Base-by-base conservation (phyloP, 176 grass and related monocot genomes). In the Cocos nucifera region DNA sequence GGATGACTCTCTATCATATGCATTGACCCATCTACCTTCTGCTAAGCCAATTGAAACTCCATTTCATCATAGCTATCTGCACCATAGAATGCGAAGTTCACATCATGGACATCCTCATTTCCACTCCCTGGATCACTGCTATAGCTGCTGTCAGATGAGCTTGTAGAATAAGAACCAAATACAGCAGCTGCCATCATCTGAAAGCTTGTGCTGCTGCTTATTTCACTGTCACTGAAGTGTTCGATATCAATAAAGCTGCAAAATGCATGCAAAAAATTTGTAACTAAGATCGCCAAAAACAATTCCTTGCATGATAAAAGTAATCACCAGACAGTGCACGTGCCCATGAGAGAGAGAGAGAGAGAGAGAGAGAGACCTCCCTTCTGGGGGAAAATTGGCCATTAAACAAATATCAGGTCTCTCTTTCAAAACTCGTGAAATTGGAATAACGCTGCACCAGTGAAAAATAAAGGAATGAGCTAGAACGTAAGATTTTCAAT, bases 351-450 rank as follows among this genome's bases (percentile, higher is more conserved):
- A 21, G 20, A 22, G 17, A 51, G 15, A 55, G n/a, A 71, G 18
- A 25, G 67, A 22, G 19, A 69, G 20, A 70, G 19, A 71, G 69
- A 71, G 27, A 71, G 44, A 71, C 69, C 69, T 71, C 17, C 69
- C 69, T 61, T 71, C 69, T 15, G 22, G 44, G 44, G 69, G 69
- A 60, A 71, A 71, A 17, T 71, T 52, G 7, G 57, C 69, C 20
- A 71, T 27, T 5, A 71, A 50, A 52, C 17, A 61, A 51, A 71
- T 28, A 27, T 71, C 69, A 30, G 69, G 69, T 60, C 57, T 59
- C 27, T 60, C 55, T 52, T 59, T 60, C 25, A 28, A 20, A 24
- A 71, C 35, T 26, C 17, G 56, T 28, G 56, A 50, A 7, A 71
- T 61, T 19, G 56, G 56, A 22, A 20, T 10, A 28, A 35, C 27